Evolutionary conservation across 2,329 filamentous ascomycete species (phyloP).

Genomic region (Colletotrichum tropicicola): DNA sequence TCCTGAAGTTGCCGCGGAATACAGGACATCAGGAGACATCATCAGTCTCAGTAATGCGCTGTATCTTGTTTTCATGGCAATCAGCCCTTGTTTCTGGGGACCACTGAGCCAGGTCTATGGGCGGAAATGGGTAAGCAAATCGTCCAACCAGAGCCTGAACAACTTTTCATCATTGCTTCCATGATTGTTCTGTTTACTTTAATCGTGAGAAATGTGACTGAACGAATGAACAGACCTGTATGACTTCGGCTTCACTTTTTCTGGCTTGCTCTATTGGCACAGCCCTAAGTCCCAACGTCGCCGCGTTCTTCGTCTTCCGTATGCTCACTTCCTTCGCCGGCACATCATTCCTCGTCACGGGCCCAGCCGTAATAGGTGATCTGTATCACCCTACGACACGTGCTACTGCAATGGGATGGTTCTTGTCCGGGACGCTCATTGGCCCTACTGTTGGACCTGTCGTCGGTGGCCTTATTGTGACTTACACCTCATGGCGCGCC

Average conservation of each 20-base stretch:
- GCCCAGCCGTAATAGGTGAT: slow-evolving; percentile 68
- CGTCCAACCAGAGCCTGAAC: neutral
- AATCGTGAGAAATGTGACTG: neutral
- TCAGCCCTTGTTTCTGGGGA: slow-evolving; percentile 72
- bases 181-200: too few species aligned
- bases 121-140: slow-evolving; percentile 51
- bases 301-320: slow-evolving; percentile 73
- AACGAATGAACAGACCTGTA: slow-evolving; percentile 26
- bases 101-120: slow-evolving; percentile 69
- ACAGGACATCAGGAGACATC: slow-evolving; percentile 71
- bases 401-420: slow-evolving; percentile 73
- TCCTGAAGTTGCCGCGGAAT: slow-evolving; percentile 76
- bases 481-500: slow-evolving; percentile 71
- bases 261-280: slow-evolving; percentile 72
- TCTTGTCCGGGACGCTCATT: slow-evolving; percentile 71
- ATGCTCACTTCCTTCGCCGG: slow-evolving; percentile 77
- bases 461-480: slow-evolving; percentile 76
- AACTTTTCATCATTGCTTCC: neutral
- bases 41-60: slow-evolving; percentile 72
- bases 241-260: slow-evolving; percentile 54
- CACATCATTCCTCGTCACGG: slow-evolving; percentile 73
- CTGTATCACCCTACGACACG: slow-evolving; percentile 68
- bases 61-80: slow-evolving; percentile 78
- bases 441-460: slow-evolving; percentile 72
- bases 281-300: slow-evolving; percentile 72